phyloP scores from a whole-genome alignment of 305 asterid genomes.

The Fraxinus sp. region DNA sequence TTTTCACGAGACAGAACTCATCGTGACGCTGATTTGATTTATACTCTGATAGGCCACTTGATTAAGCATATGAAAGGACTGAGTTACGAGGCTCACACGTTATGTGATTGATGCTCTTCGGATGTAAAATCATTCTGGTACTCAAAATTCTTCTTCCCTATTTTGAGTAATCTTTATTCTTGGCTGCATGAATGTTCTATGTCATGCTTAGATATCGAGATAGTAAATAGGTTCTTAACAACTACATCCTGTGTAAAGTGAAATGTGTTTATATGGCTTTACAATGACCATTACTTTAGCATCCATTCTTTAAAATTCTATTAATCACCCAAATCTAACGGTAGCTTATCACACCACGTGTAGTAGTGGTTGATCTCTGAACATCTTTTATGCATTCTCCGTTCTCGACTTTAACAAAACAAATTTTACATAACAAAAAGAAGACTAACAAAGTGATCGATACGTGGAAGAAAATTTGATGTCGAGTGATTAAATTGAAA shows the following conservation, averaged over 20 bases:
- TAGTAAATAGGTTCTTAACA: not conserved
- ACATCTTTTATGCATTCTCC: not conserved
- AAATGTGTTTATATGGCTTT: not conserved
- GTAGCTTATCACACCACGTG: not conserved
- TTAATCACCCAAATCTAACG: not conserved
- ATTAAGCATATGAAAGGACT: slow-evolving; percentile 31
- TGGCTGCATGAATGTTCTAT: not conserved
- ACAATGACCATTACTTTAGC: not conserved
- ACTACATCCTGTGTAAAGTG: not conserved
- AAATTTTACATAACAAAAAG: not conserved
- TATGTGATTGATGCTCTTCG: not conserved
- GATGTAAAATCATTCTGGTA: not conserved
- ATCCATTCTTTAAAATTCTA: not conserved
- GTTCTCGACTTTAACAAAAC: not conserved
- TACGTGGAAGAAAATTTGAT: not conserved
- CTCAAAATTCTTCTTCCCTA: not conserved
- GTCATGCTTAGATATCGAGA: not conserved
- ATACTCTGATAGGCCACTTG: slow-evolving; percentile 27
- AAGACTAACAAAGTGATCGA: not conserved
- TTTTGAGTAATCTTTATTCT: not conserved
- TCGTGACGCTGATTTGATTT: slow-evolving; percentile 26
- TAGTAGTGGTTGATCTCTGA: not conserved
- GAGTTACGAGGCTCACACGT: slow-evolving; percentile 8
- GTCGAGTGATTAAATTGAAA: not conserved
- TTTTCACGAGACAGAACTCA: slow-evolving; percentile 32